These are phyloP conservation scores for Mallotus nudiflorus DNA, from an alignment of 345 rosid species.

Conservation along the genomic window DNA sequence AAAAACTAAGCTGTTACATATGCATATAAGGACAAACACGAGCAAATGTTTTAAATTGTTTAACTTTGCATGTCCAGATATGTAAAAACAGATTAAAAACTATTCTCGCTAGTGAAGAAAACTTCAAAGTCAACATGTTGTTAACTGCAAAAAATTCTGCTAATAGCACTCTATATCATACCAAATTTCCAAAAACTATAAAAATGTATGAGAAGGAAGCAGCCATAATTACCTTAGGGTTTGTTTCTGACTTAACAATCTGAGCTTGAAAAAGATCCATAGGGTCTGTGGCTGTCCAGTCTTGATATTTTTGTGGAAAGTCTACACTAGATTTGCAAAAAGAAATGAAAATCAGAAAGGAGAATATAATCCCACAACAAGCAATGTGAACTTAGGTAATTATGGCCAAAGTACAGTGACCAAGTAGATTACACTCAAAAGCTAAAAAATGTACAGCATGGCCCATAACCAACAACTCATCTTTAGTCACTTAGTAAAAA, in stretches of 20 bases:
- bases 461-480: neutral
- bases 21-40: neutral
- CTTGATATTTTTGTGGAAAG: slow-evolving; percentile 79
- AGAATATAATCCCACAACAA: neutral
- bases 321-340: slow-evolving; percentile 71
- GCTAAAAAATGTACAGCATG: neutral
- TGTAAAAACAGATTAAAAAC: neutral
- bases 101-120: neutral
- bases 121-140: neutral
- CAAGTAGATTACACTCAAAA: neutral
- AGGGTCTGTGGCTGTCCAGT: slow-evolving; percentile 70
- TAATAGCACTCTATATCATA: neutral
- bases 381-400: slow-evolving; percentile 3
- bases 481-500: neutral
- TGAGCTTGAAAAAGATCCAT: slow-evolving; percentile 82
- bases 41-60: neutral
- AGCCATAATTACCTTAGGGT: slow-evolving; percentile 63
- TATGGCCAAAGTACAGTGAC: neutral
- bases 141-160: neutral
- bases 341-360: neutral
- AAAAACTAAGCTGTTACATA: neutral
- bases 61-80: neutral
- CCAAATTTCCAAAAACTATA: slow-evolving; percentile 6
- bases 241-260: slow-evolving; percentile 59
- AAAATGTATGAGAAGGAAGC: slow-evolving; percentile 5